Conservation (phyloP, 176 grass and related monocot genomes). For the Coix lacrymajobi region DNA sequence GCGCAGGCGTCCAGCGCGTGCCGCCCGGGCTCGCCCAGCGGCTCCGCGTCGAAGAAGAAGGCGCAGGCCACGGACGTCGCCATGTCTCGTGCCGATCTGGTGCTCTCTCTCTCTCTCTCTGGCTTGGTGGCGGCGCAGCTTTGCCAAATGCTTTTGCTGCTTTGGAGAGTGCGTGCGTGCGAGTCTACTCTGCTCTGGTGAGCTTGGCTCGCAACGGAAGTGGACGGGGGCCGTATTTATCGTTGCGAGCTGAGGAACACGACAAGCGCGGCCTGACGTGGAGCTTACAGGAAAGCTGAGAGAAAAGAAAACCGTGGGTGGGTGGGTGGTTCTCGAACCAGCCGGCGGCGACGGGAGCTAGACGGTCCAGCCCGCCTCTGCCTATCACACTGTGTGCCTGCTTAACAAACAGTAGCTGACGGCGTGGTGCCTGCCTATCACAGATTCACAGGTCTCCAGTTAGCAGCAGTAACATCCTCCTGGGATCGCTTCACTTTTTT, state of each 20-base stretch:
- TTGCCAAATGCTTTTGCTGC: background rate
- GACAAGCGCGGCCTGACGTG: background rate
- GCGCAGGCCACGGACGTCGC: slow-evolving; percentile 22
- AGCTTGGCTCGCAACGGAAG: background rate
- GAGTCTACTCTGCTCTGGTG: too few species aligned
- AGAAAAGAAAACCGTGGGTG: slow-evolving; percentile 21
- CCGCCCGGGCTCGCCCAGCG: slow-evolving; percentile 7
- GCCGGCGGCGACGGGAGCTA: background rate
- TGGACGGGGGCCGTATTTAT: background rate
- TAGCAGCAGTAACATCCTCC: too few species aligned
- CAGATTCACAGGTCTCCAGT: too few species aligned
- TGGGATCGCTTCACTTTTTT: too few species aligned
- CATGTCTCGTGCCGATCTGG: background rate
- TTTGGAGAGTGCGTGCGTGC: background rate
- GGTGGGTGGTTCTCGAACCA: slow-evolving; percentile 25
- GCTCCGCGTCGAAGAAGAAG: slow-evolving; percentile 60
- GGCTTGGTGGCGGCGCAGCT: background rate
- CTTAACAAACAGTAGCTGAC: too few species aligned
- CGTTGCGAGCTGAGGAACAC: background rate
- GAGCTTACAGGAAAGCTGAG: background rate
- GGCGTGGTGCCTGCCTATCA: too few species aligned
- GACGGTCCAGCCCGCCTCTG: background rate
- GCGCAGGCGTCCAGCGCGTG: slow-evolving; percentile 61
- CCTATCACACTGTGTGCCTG: too few species aligned
- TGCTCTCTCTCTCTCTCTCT: too few species aligned